Base-by-base conservation (phyloP, 768 basidiomycete genomes). In the Mrakia frigida region DNA sequence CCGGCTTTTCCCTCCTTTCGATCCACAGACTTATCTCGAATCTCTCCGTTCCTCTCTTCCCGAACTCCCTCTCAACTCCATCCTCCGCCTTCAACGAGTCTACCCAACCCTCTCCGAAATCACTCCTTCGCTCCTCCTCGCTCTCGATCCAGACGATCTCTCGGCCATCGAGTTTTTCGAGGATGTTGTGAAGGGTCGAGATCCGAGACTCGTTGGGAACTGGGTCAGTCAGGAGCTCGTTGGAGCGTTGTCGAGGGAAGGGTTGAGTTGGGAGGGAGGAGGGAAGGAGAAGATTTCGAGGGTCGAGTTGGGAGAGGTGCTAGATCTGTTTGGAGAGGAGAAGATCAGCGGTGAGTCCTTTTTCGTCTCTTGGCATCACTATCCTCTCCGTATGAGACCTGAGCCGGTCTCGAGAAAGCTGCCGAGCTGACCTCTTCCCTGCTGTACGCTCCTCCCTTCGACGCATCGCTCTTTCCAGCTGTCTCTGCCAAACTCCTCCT, bases 191-290 rank as follows among this genome's bases (percentile, higher is more conserved):
- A 75, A 82, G 39, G 85, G 84, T 16, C 84, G 91, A 69, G 23
- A 73, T 75, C 52, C 92, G 0, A 91, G 90, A 80, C 83, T 86
- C 6, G 92, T 90, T 23, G 87, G 90, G 25, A 98, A 98, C 81
- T 98, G 94, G 94, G 88, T 98, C 84, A 89, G 89, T 4, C 92
- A 98, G 77, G 92, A 95, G 77, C 86, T 97, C 0, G 84, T 95
- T 2, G 93, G 93, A 0, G 90, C 91, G 79, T 86, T 98, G 3
- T 74, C 72, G n/a, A 85, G 90, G 1, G 86, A 86, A 41, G 87
- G 88, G 59, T 43, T 21, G 28, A 56, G 2, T 10, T 68, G 69
- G 60, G 46, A 16, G 28, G 77, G 88, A 11, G 77, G 88, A 11
- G 90, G 90, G 73, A 86, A 89, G 0, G 80, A 97, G 16, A 86